Evolutionary conservation across 1,139 yeast species (phyloP), one percentile per base, ranked within the genome.

Genomic region (Keqinozyma sinolaborantium): DNA sequence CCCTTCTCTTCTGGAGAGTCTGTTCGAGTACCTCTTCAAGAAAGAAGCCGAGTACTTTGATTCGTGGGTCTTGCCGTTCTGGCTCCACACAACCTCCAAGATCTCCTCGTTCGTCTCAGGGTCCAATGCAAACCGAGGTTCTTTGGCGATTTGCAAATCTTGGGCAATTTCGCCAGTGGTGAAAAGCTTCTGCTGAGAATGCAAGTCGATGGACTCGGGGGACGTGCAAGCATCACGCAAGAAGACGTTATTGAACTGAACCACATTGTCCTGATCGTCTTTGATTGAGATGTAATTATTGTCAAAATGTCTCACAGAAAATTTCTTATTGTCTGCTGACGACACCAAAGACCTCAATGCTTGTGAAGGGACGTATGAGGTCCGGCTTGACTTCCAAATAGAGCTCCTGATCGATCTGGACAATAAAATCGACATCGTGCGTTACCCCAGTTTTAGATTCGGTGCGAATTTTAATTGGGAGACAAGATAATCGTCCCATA

Each of bases 181-280:
- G 53, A 83, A 81, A 19, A 70, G 53, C 50, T 81, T 83, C 49
- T 83, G 94, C 23, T 71, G 69, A 0, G 87, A 71, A 19, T 57
- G 53, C 2, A 65, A 61, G 43, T 83, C 85, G 4, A 81, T 69
- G 1, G 84, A 74, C 10, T 48, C 53, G 0, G 60, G 47, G 3
- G 77, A 60, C 3, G 56, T 53, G 30, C 86, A 79, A 0, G 87
- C 67, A 47, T 84, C 95, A 40, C 94, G 63, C 24, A 84, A 60
- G 46, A 83, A 82, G 3, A 76, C 55, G 36, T 72, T 76, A 38
- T 69, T 68, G 53, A 70, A 80, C 21, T 66, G 59, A 14, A 72
- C 66, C 1, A 56, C 49, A 8, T 45, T 38, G 6, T 47, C 50
- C 14, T 51, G 44, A 31, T 47, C 43, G 23, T 58, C 35, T 4